phyloP scores from a whole-genome alignment of 495 filamentous ascomycete genomes.

The Lindgomyces ingoldianus region DNA sequence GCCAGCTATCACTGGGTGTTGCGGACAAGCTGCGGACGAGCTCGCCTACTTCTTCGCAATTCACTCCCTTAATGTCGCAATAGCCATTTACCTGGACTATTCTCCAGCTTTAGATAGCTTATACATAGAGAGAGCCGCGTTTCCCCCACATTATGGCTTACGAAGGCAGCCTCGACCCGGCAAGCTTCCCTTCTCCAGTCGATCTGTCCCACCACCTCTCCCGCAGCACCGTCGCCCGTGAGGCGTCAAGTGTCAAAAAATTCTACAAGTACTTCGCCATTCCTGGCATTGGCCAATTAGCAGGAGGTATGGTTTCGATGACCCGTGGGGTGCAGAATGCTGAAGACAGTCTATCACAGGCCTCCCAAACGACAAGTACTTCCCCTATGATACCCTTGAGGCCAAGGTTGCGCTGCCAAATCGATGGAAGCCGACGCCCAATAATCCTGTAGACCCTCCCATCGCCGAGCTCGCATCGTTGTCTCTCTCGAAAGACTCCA shows the following conservation, averaged over 20 bases:
- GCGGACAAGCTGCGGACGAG: conserved; percentile 27
- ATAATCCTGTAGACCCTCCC: conserved; percentile 53
- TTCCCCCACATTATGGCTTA: not conserved
- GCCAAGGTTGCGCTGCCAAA: conserved; percentile 71
- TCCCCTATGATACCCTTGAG: conserved; percentile 89
- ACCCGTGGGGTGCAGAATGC: not conserved
- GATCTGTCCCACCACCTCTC: conserved; percentile 82
- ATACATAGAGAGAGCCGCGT: not conserved
- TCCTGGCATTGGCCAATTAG: conserved; percentile 81
- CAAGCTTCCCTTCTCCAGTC: conserved; percentile 51
- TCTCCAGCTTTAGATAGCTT: not conserved
- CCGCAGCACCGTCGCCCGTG: conserved; percentile 62
- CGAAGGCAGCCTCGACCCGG: not conserved
- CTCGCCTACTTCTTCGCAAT: conserved; percentile 4
- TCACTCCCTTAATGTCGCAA: conserved; percentile 8
- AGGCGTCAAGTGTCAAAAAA: conserved; percentile 66
- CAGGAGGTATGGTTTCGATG: conserved; percentile 62
- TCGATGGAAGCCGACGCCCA: conserved; percentile 69
- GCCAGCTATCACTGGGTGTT: not conserved
- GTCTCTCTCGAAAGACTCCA: conserved; percentile 38
- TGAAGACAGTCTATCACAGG: conserved; percentile 54
- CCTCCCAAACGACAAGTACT: conserved; percentile 75
- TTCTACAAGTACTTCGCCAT: conserved; percentile 85
- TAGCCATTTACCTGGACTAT: not conserved
- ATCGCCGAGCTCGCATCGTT: conserved; percentile 33